Evolutionary conservation across 176 grass and related monocot genomes (phyloP), one percentile per base, ranked within the genome.

Genomic region (Carex cristatella): DNA sequence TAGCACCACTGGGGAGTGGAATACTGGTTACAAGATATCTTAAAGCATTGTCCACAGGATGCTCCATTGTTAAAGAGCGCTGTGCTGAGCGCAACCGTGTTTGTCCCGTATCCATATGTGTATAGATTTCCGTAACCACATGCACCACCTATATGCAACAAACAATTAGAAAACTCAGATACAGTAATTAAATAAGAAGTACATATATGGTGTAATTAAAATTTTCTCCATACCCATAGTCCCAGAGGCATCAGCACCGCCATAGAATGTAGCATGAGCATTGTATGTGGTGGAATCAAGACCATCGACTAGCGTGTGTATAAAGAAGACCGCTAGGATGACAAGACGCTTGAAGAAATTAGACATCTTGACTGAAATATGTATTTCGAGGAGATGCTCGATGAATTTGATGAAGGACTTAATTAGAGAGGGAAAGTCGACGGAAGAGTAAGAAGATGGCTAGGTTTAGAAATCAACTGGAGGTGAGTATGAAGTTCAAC

Each of bases 111-210:
- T 53, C 94, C 94, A 30, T 84, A 62, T 82, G 88, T 75, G 88
- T 94, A 97, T 38, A 97, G 83, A 73, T 97, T 91, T 16, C 90
- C 92, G 27, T 97, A 97, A 8, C 94, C 94, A 7, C 94, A 97
- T 3, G 92, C 94, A 62, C 94, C 94, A 19, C 94, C 94, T 97
- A 40, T 23, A 58, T 28, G 18, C 35, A 70, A 55, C 23, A 83
- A 55, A 83, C 7, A 10, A 54, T 69, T 14, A 48, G 27, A 35
- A 9, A 77, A 31, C 9, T 69, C 1, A 66, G 61, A 83, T 83
- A 55, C 11, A 83, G 63, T 38, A 14, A 63, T 61, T 15, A 64
- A 35, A 56, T 72, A 10, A 15, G 51, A 63, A 27, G 18, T 46
- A 12, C 7, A 31, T 63, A 9, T 49, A 1, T 18, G 2, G 23